Evolutionary conservation across 2,329 filamentous ascomycete species (phyloP).

Genomic region (Ilyonectria destructans): DNA sequence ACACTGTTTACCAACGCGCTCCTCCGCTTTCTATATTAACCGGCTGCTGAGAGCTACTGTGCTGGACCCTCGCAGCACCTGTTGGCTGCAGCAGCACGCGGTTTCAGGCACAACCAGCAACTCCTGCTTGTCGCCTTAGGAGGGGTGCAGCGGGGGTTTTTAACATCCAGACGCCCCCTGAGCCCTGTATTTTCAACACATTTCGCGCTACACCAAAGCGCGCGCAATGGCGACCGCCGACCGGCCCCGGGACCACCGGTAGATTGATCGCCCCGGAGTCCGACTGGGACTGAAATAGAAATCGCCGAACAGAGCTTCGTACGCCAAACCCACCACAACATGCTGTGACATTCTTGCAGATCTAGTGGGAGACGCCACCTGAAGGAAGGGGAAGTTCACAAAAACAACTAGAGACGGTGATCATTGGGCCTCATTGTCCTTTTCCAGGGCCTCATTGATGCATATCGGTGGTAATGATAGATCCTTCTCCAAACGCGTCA

Average conservation of each 20-base stretch:
- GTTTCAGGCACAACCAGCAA: not conserved
- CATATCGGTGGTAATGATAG: not conserved
- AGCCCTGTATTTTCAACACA: not conserved
- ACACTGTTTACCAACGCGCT: not conserved
- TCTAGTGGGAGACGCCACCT: not conserved
- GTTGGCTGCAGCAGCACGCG: not conserved
- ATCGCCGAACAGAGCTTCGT: not conserved
- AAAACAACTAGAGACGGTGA: too few relatives aligned
- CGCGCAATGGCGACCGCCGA: not conserved
- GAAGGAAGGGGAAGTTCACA: not conserved
- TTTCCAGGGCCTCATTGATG: too few relatives aligned
- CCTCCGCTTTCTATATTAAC: not conserved
- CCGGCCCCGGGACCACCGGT: not conserved
- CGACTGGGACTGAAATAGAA: slow-evolving; percentile 18
- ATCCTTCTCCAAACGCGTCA: too few relatives aligned
- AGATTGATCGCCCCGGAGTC: slow-evolving; percentile 1
- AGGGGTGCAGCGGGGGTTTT: slow-evolving; percentile 1
- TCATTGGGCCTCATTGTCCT: too few relatives aligned
- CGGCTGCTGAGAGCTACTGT: too few relatives aligned
- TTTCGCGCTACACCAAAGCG: not conserved
- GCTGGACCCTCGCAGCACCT: too few relatives aligned
- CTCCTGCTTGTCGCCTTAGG: not conserved
- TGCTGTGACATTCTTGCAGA: not conserved
- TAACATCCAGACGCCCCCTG: not conserved
- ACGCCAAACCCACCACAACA: not conserved